Percentiles rank a stretch among this genome's conserved stretches.
Evolutionary conservation across 371 early-diverging fungal genomes (phyloP).

Genomic region (Mortierella sp.): DNA sequence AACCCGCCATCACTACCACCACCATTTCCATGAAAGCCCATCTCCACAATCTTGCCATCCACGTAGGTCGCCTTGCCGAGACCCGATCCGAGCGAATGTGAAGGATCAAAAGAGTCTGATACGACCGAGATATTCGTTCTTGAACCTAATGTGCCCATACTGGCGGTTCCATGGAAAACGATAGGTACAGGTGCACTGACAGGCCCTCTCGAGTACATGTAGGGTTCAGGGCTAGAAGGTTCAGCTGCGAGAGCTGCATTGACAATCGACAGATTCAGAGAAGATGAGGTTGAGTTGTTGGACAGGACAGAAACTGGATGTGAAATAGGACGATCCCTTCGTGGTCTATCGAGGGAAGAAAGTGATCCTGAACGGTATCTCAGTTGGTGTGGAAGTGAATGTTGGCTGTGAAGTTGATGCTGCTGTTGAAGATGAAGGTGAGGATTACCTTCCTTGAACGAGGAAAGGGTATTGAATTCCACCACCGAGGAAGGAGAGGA

Average conservation of each 20-base stretch:
- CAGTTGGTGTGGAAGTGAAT: slow-evolving; percentile 2
- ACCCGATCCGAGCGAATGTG: slow-evolving; percentile 32
- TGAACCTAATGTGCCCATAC: background rate
- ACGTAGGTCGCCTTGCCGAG: slow-evolving; percentile 48
- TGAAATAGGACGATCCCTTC: slow-evolving; percentile 33
- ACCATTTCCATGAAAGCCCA: slow-evolving; percentile 15
- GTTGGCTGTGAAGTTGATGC: slow-evolving; percentile 1
- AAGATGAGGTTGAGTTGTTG: slow-evolving; percentile 33
- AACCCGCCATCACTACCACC: too few relatives aligned
- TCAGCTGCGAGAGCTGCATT: slow-evolving; percentile 44
- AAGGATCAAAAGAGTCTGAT: slow-evolving; percentile 32
- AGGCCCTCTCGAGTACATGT: slow-evolving; percentile 4
- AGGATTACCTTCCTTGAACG: background rate
- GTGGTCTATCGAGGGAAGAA: slow-evolving; percentile 14
- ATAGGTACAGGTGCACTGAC: slow-evolving; percentile 35
- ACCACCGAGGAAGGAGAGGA: slow-evolving; percentile 21
- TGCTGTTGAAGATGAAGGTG: background rate
- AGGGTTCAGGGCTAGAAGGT: slow-evolving; percentile 12
- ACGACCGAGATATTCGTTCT: slow-evolving; percentile 30
- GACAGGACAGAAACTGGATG: slow-evolving; percentile 34
- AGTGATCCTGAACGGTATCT: slow-evolving; percentile 31
- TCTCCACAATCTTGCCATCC: slow-evolving; percentile 40
- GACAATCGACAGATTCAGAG: slow-evolving; percentile 45
- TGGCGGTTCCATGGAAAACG: slow-evolving; percentile 12
- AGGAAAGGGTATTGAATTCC: slow-evolving; percentile 11